These are phyloP conservation scores for Fusarium oxysporum DNA, from an alignment of 2,329 filamentous ascomycete genomes.

Conservation along the genomic window DNA sequence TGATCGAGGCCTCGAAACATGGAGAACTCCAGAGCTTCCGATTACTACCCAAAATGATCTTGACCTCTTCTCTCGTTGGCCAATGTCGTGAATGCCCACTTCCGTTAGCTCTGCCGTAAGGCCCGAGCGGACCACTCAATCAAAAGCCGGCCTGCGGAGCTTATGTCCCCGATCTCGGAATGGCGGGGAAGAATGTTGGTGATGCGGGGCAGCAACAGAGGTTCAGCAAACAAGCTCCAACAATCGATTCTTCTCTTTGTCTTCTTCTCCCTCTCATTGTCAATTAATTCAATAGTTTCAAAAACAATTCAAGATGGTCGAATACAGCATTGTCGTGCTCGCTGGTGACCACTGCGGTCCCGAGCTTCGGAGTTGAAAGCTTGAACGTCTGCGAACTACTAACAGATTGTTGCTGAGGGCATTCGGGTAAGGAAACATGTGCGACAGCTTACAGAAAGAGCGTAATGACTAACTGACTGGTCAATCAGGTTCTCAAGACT, in stretches of 20 bases:
- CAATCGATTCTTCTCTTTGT: slow-evolving; percentile 14
- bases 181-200: slow-evolving; percentile 46
- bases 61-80: slow-evolving; percentile 36
- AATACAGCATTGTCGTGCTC: slow-evolving; percentile 84
- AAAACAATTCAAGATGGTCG: slow-evolving; percentile 63
- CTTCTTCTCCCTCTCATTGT: neutral
- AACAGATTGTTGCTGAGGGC: slow-evolving; percentile 80
- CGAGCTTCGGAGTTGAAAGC: slow-evolving; percentile 59
- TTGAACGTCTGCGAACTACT: slow-evolving; percentile 31
- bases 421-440: slow-evolving; percentile 73
- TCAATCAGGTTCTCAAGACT: slow-evolving; percentile 76
- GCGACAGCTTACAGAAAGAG: too few relatives aligned
- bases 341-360: slow-evolving; percentile 87
- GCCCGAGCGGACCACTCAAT: slow-evolving; percentile 37
- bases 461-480: neutral
- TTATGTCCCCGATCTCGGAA: slow-evolving; percentile 53
- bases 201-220: slow-evolving; percentile 40
- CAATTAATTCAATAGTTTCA: neutral
- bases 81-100: slow-evolving; percentile 26
- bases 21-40: slow-evolving; percentile 2
- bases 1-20: neutral
- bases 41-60: slow-evolving; percentile 36
- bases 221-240: slow-evolving; percentile 22
- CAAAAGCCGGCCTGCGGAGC: slow-evolving; percentile 31
- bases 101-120: slow-evolving; percentile 22